These are phyloP conservation scores for Pseudocercospora vitis DNA, from an alignment of 2,329 filamentous ascomycete species.

Conservation along the genomic window DNA sequence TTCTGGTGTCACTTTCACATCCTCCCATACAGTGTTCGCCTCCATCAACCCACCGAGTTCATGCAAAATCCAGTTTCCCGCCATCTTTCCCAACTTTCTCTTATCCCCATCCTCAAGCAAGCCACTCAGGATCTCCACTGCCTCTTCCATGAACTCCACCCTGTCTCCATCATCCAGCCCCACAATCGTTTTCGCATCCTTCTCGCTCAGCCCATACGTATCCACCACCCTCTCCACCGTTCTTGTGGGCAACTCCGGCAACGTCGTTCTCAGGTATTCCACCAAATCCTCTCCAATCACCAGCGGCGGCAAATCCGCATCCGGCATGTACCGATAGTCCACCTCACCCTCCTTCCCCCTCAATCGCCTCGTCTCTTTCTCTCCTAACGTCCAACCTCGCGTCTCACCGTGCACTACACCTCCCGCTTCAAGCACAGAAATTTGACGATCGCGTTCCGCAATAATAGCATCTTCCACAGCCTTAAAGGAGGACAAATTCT, in stretches of 20 bases:
- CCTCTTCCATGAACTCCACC: conserved; percentile 76
- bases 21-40: conserved; percentile 40
- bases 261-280: conserved; percentile 57
- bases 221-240: conserved; percentile 55
- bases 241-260: conserved; percentile 72
- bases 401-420: conserved; percentile 81
- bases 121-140: conserved; percentile 52
- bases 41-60: conserved; percentile 53
- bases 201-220: conserved; percentile 68
- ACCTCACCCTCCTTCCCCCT: conserved; percentile 95
- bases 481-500: conserved; percentile 93
- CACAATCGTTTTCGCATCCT: conserved; percentile 80
- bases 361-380: conserved; percentile 75
- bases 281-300: conserved; percentile 72
- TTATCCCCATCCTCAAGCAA: conserved; percentile 29
- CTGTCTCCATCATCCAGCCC: conserved; percentile 75
- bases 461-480: conserved; percentile 93
- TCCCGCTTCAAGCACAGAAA: conserved; percentile 72
- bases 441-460: conserved; percentile 87
- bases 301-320: conserved; percentile 83
- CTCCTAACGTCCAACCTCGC: conserved; percentile 85
- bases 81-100: conserved; percentile 48
- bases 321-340: conserved; percentile 98
- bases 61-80: conserved; percentile 61
- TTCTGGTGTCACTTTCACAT: conserved; percentile 41